These are phyloP conservation scores for Gaertneriomyces semiglobifer DNA, from an alignment of 192 early-diverging fungal genomes.

Conservation along the genomic window DNA sequence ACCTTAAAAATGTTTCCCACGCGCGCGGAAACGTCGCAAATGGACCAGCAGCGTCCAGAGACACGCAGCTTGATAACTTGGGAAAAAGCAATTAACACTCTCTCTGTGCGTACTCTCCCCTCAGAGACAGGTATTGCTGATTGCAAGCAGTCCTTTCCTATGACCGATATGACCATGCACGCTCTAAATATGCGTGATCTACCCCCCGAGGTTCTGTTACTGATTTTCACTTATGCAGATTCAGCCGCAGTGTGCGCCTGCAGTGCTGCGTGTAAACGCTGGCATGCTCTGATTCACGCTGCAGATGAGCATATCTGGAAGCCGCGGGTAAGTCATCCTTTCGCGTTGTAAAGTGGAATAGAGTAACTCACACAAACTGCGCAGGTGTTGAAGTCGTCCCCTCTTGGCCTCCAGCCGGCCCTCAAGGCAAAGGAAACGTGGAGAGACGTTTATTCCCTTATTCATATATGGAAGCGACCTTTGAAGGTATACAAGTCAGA, in stretches of 20 bases:
- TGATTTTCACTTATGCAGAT: not conserved
- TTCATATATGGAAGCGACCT: not conserved
- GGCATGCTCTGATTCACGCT: not conserved
- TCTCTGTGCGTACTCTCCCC: too few relatives aligned
- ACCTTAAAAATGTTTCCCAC: too few relatives aligned
- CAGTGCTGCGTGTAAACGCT: constrained; percentile 1
- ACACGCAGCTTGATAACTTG: too few relatives aligned
- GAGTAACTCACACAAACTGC: not conserved
- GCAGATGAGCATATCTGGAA: constrained; percentile 4
- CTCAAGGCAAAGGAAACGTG: not conserved
- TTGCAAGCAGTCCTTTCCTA: too few relatives aligned
- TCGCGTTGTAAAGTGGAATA: not conserved
- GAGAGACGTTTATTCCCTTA: not conserved
- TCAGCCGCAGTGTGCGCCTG: not conserved
- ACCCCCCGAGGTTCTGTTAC: not conserved
- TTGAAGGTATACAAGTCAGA: not conserved
- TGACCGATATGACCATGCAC: too few relatives aligned
- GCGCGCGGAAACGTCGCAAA: too few relatives aligned
- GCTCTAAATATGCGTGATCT: not conserved
- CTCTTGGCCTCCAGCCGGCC: not conserved
- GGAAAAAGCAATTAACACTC: too few relatives aligned
- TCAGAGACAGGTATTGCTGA: too few relatives aligned
- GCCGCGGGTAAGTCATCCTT: not conserved
- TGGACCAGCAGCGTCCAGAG: too few relatives aligned
- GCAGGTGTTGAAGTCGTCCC: not conserved